These are phyloP conservation scores for Phlyctochytrium bullatum DNA, from an alignment of 192 early-diverging fungal genomes.

Conservation along the genomic window DNA sequence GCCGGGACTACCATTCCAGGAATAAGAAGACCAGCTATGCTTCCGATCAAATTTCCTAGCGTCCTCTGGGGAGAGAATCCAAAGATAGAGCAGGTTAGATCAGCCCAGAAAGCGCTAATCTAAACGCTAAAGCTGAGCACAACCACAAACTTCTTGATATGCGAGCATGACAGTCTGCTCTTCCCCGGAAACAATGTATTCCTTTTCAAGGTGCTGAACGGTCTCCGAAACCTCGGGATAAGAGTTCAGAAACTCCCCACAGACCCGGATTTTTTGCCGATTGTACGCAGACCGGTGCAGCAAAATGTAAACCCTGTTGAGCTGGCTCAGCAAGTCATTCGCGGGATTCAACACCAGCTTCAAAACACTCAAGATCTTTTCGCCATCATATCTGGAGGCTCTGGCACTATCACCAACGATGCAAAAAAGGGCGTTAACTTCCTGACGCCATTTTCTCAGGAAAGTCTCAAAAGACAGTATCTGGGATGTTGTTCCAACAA, in stretches of 20 bases:
- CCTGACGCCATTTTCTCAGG: neutral
- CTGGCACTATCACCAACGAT: neutral
- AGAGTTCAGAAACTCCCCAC: neutral
- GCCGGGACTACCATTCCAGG: slow-evolving; percentile 7
- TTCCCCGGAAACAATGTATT: neutral
- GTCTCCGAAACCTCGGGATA: slow-evolving; percentile 15
- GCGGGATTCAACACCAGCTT: slow-evolving; percentile 23
- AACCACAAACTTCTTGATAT: slow-evolving; percentile 21
- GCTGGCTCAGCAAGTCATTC: slow-evolving; percentile 20
- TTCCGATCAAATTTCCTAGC: slow-evolving; percentile 24
- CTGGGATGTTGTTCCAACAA: slow-evolving; percentile 18
- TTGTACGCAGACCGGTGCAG: neutral
- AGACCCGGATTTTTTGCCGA: slow-evolving; percentile 6
- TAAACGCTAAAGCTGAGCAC: slow-evolving; percentile 14
- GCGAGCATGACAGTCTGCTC: slow-evolving; percentile 10
- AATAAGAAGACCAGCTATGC: slow-evolving; percentile 16
- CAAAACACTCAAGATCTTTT: slow-evolving; percentile 27
- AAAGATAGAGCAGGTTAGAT: slow-evolving; percentile 7
- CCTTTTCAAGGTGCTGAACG: slow-evolving; percentile 14
- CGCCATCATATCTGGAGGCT: slow-evolving; percentile 9
- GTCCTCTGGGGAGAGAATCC: neutral
- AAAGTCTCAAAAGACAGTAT: slow-evolving; percentile 2
- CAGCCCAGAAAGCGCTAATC: no score
- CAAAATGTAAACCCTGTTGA: neutral
- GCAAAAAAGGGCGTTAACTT: neutral